phyloP scores from a whole-genome alignment of 139 green algal genomes.

The Edaphochlamys debaryana region DNA sequence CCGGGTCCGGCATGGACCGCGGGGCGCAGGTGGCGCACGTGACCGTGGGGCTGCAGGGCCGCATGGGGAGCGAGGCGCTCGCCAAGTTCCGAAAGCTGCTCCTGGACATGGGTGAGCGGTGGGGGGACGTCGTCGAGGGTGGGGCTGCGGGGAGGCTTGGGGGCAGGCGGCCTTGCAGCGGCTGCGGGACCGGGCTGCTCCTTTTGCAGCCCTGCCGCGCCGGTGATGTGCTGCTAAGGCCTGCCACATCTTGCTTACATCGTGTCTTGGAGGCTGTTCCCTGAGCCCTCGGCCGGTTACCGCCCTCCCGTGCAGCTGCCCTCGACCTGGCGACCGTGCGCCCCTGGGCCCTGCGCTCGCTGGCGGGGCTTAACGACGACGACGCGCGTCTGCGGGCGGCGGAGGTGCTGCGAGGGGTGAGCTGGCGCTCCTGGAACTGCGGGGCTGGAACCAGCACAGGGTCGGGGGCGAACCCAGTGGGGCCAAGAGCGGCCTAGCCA shows the following conservation, averaged over 20 bases:
- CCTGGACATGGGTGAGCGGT: slow-evolving; percentile 23
- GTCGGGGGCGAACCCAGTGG: no score
- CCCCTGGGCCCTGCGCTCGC: slow-evolving; percentile 25
- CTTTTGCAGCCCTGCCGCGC: no score
- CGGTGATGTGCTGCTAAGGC: no score
- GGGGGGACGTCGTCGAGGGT: no score
- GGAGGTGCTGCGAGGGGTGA: slow-evolving; percentile 18
- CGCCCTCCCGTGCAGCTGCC: neutral
- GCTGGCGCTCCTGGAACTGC: neutral
- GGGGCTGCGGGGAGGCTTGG: no score
- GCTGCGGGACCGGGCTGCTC: no score
- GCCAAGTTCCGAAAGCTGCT: slow-evolving; percentile 35
- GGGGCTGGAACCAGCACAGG: no score
- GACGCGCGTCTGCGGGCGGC: slow-evolving; percentile 9
- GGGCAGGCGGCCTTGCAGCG: no score
- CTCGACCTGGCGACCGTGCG: slow-evolving; percentile 32
- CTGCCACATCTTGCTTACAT: no score
- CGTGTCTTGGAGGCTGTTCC: no score
- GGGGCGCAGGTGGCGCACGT: slow-evolving; percentile 26
- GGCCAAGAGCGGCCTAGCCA: no score
- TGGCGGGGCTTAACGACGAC: slow-evolving; percentile 17
- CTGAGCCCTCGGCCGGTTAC: no score
- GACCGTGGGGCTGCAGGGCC: slow-evolving; percentile 3
- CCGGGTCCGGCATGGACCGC: neutral
- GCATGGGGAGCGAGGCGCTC: slow-evolving; percentile 1